A percentile compares a stretch with the other conserved stretches of the same genome.
Conservation (phyloP, 164 flowering plant species). For the Echeveria elegans region DNA sequence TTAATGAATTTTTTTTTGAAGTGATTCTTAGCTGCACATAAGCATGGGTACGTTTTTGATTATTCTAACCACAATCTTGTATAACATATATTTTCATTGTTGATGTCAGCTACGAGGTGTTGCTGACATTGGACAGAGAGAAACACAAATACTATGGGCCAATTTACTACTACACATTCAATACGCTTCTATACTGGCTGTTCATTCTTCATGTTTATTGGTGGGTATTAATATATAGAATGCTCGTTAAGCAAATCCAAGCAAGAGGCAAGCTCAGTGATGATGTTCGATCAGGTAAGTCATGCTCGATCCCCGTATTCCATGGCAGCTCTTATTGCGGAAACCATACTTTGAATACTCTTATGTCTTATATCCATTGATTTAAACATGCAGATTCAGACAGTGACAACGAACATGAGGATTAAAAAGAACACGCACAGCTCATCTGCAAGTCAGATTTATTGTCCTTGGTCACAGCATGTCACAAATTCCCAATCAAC, state of each 20-base stretch:
- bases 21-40: neutral
- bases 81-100: neutral
- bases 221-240: slow-evolving; percentile 82
- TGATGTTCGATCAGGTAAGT: slow-evolving; percentile 89
- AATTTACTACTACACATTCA: slow-evolving; percentile 74
- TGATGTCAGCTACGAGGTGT: slow-evolving; percentile 47
- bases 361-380: no score
- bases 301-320: neutral
- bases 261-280: slow-evolving; percentile 83
- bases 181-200: slow-evolving; percentile 67
- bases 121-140: slow-evolving; percentile 50
- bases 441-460: neutral
- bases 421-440: neutral
- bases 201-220: slow-evolving; percentile 86
- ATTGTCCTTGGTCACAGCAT: neutral
- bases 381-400: neutral
- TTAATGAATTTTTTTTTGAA: neutral
- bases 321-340: neutral
- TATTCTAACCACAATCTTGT: neutral
- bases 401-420: neutral
- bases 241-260: slow-evolving; percentile 85
- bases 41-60: neutral
- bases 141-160: slow-evolving; percentile 63
- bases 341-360: neutral
- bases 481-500: neutral